Evolutionary conservation across 768 basidiomycete genomes (phyloP), one percentile per base, ranked within the genome.

Genomic region (Lactarius quietus): DNA sequence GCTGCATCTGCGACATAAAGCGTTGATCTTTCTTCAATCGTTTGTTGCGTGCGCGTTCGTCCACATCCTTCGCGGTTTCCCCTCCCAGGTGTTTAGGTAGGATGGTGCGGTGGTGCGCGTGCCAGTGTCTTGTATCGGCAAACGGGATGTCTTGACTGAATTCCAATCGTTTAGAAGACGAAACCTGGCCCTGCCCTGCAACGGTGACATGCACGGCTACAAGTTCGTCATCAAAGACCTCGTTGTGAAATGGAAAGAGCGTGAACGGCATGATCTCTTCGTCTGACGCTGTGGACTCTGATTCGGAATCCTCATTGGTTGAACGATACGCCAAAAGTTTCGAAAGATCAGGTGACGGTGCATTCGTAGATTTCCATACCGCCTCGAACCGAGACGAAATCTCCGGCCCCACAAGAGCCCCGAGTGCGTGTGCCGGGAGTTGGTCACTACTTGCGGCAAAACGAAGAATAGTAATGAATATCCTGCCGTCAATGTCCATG

Each of bases 91-190:
- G 80, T 23, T 78, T 76, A 4, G 86, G 86, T 1, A 89, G 71
- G 26, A 88, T 76, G 0, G 82, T 61, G 36, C 74, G 81, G 48
- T 73, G 72, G 59, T 76, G 73, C 61, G 80, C 83, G 68, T 88
- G 87, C 88, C 88, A 88, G 69, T 87, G 87, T 20, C 73, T 77
- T 0, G 78, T 79, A 67, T 88, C 88, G 6, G 74, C 70, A 72
- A 84, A 85, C 10, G 77, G 69, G 10, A 74, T 75, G 12, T 75
- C 77, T 7, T 65, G 68, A 2, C 76, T 78, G 68, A 83, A 81
- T 54, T 80, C 76, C 54, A 82, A 74, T 55, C 73, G 75, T 1
- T 63, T 52, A 0, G 62, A 23, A 23, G 61, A 15, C 3, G 29
- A 55, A 2, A 57, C 63, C 8, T 64, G 70, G 4, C 71, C 66